Evolutionary conservation across 2,329 filamentous ascomycete species (phyloP).

Genomic region (Aureobasidium sp.): DNA sequence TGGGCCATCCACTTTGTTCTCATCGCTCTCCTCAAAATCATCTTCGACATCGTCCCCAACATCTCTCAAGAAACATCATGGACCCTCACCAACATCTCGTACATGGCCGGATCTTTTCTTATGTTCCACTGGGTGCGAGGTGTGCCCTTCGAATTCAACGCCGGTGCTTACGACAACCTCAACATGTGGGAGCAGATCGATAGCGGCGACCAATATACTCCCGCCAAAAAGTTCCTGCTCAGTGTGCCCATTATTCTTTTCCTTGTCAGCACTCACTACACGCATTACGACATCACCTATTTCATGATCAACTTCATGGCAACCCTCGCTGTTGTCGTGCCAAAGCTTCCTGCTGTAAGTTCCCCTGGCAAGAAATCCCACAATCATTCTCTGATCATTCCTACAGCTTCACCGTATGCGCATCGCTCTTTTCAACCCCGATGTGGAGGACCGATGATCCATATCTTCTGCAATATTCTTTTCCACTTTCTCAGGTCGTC

Average conservation of each 20-base stretch:
- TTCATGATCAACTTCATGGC: slow-evolving; percentile 97
- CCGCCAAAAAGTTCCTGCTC: slow-evolving; percentile 95
- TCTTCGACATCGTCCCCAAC: slow-evolving; percentile 93
- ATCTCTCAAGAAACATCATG: slow-evolving; percentile 97
- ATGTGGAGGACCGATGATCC: slow-evolving; percentile 22
- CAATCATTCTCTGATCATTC: not conserved
- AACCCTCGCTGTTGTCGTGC: slow-evolving; percentile 85
- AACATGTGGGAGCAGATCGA: slow-evolving; percentile 99
- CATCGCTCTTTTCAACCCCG: slow-evolving; percentile 30
- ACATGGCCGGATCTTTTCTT: slow-evolving; percentile 97
- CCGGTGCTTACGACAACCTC: slow-evolving; percentile 95
- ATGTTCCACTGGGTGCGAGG: slow-evolving; percentile 99
- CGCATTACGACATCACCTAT: slow-evolving; percentile 93
- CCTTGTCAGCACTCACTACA: slow-evolving; percentile 95
- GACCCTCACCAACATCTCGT: slow-evolving; percentile 97
- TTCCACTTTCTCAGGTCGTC: not conserved
- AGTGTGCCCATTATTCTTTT: slow-evolving; percentile 92
- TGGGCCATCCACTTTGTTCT: slow-evolving; percentile 97
- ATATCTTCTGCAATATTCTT: not conserved
- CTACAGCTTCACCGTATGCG: slow-evolving; percentile 32
- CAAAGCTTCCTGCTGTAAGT: slow-evolving; percentile 88
- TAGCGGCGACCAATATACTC: slow-evolving; percentile 96
- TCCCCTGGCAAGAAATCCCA: not conserved
- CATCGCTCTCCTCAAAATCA: slow-evolving; percentile 85
- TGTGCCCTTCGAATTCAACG: slow-evolving; percentile 97